Percentiles rank a stretch among this genome's conserved stretches.
These are phyloP conservation scores for Suillus decipiens DNA, from an alignment of 768 basidiomycete species.

Conservation along the genomic window DNA sequence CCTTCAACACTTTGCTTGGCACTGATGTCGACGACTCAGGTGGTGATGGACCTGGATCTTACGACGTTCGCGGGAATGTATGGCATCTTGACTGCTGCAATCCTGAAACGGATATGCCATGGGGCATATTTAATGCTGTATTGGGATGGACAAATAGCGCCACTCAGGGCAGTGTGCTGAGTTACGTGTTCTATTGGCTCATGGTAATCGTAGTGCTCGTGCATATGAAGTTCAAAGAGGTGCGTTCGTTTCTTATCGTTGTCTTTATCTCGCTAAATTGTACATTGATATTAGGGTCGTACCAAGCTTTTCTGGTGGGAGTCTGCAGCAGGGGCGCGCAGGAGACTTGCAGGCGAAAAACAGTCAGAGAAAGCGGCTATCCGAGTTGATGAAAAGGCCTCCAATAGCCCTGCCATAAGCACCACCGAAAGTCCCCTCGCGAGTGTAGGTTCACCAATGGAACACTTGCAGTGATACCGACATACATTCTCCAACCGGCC, in stretches of 20 bases:
- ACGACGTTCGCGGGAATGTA: conserved; percentile 76
- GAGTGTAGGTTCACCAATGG: neutral
- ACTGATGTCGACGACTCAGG: conserved; percentile 65
- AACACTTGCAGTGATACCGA: neutral
- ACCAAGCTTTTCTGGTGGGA: conserved; percentile 61
- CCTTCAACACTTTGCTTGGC: conserved; percentile 71
- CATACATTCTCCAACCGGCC: neutral
- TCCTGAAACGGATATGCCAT: conserved; percentile 60
- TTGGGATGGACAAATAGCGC: conserved; percentile 90
- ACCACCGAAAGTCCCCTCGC: neutral
- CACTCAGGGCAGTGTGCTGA: conserved; percentile 77
- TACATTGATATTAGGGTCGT: conserved; percentile 48
- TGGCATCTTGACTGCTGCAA: conserved; percentile 89
- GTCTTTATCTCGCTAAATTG: neutral
- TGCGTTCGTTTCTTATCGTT: conserved; percentile 21
- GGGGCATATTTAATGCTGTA: conserved; percentile 83
- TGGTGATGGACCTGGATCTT: conserved; percentile 84
- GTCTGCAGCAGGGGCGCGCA: conserved; percentile 46
- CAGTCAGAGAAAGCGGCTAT: conserved; percentile 2
- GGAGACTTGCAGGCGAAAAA: conserved; percentile 29
- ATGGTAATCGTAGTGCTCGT: conserved; percentile 70
- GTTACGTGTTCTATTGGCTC: conserved; percentile 93
- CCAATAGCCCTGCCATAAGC: neutral
- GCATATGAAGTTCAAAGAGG: conserved; percentile 66
- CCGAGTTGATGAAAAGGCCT: too few relatives aligned